Evolutionary conservation across 2,329 filamentous ascomycete genomes (phyloP), one percentile per base, ranked within the genome.

Genomic region (Alternaria sp.): DNA sequence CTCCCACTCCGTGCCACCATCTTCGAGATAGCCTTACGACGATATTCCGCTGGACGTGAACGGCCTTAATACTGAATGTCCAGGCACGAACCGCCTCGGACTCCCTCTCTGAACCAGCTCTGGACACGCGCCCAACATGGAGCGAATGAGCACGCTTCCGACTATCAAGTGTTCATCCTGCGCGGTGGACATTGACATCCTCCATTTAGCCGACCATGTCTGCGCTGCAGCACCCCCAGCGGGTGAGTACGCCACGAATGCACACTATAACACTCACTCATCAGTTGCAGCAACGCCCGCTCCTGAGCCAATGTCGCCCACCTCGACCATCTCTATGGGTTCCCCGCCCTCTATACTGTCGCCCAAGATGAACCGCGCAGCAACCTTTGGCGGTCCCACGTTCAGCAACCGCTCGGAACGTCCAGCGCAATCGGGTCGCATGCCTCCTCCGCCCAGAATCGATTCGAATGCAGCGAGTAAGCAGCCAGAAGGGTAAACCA

Each of bases 151-250:
- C 70, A 68, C 76, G 49, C 65, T 80, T 57, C 78, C 78, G 8
- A 75, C 69, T 43, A 80, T 81, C 65, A 81, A 81, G 69, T 81
- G 79, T 67, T 80, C 78, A 23, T 77, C 73, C 51, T 80, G 79
- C 68, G 75, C 73, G 47, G 72, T 75, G 58, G 88, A 94, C 73
- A 92, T 97, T 63, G 90, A 94, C 76, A 96, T 97, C 71, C 90
- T 91, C 44, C 84, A 90, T 79, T 92, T 97, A 90, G 93, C 92
- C 65, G 93, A 96, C 66, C 94, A 97, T 83, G 79, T 92, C 65
- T 97, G 94, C 79, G 79, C 79, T 49, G 82, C 79, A 62, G 64
- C 79, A 65, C 69, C 76, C 60, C 55, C 55, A 15, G 75, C 82
- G 64, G 75, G 83, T 80, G 82, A 82, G 74, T 85, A 86, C 41